Conservation (phyloP, 768 basidiomycete genomes). For the Tricholoma terreum region DNA sequence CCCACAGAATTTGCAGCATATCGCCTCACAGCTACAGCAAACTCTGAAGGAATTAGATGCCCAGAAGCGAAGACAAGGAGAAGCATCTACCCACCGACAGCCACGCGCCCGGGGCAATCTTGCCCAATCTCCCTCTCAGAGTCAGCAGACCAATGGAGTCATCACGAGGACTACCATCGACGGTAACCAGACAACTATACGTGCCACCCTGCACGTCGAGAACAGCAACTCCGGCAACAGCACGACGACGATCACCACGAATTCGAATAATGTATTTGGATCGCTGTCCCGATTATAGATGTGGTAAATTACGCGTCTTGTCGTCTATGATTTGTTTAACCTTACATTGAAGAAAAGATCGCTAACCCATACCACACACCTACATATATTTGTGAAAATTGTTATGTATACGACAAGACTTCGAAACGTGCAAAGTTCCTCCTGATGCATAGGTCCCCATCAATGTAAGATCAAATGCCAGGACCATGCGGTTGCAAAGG, state of each 20-base stretch:
- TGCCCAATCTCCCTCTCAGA: neutral
- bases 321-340: too few species aligned
- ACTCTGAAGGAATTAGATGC: neutral
- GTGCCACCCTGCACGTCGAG: neutral
- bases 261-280: neutral
- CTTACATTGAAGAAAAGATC: too few species aligned
- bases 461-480: too few species aligned
- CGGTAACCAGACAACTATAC: neutral
- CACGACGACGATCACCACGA: neutral
- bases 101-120: too few species aligned
- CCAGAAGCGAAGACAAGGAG: neutral
- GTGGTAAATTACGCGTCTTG: too few species aligned
- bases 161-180: neutral
- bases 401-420: too few species aligned
- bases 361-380: too few species aligned
- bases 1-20: neutral
- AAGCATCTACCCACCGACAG: neutral
- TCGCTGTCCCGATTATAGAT: too few species aligned
- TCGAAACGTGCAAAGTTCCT: too few species aligned
- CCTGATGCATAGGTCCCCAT: too few species aligned
- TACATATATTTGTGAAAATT: too few species aligned
- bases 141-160: neutral
- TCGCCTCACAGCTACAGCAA: neutral
- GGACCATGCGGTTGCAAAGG: too few species aligned
- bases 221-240: neutral